Evolutionary conservation across 1,139 yeast species (phyloP).

Genomic region (Hemisphaericaspora xylofermentans): DNA sequence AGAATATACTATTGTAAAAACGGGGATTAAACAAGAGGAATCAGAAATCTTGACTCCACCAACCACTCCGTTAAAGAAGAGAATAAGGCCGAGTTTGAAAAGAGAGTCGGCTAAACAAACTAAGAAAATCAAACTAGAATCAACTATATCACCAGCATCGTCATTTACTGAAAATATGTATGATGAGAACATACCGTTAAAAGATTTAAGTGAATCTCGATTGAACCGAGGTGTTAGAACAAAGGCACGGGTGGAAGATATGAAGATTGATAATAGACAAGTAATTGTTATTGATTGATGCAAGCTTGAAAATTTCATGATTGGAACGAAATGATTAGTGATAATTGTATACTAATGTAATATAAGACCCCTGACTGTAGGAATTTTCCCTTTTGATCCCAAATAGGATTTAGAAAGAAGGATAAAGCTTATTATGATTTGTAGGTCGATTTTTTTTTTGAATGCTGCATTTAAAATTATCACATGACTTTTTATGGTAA

Average conservation of each 20-base stretch:
- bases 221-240: constrained; percentile 8
- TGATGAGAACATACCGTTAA: constrained; percentile 7
- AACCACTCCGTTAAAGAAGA: constrained; percentile 19
- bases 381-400: too few relatives aligned
- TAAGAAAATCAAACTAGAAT: constrained; percentile 15
- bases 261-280: constrained; percentile 1
- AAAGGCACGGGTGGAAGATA: too few relatives aligned
- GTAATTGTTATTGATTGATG: constrained; percentile 3
- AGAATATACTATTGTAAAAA: constrained; percentile 4
- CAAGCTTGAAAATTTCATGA: background rate
- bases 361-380: too few relatives aligned
- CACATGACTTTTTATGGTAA: too few relatives aligned
- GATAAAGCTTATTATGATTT: too few relatives aligned
- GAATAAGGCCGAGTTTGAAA: constrained; percentile 21
- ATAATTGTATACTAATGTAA: background rate
- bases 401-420: too few relatives aligned
- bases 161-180: constrained; percentile 16
- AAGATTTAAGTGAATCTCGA: constrained; percentile 9
- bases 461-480: too few relatives aligned
- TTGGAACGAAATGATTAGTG: background rate
- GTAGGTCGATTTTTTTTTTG: too few relatives aligned
- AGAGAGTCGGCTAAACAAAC: constrained; percentile 10
- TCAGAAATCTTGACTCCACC: constrained; percentile 22
- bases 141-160: constrained; percentile 21
- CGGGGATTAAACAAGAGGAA: constrained; percentile 11